Percentiles rank a stretch among this genome's conserved stretches.
Conservation (phyloP, 805 yeast genomes). For the Candida peoriensis region DNA sequence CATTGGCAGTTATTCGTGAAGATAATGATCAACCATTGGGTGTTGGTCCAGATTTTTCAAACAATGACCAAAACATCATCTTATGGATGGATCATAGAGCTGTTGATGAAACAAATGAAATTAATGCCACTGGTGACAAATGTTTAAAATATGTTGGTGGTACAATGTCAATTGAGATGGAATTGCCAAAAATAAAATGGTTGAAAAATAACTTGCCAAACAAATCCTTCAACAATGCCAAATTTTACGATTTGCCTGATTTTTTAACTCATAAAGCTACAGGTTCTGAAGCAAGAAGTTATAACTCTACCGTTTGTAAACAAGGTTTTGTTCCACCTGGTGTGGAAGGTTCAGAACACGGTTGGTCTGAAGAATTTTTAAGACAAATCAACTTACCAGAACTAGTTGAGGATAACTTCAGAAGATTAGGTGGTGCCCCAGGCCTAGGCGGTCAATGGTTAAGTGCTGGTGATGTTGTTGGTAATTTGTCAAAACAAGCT, state of each 20-base stretch:
- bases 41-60: slow-evolving; percentile 86
- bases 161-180: slow-evolving; percentile 97
- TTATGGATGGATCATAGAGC: slow-evolving; percentile 99
- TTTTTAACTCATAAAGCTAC: slow-evolving; percentile 90
- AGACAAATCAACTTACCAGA: slow-evolving; percentile 66
- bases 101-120: slow-evolving; percentile 66
- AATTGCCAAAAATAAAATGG: slow-evolving; percentile 96
- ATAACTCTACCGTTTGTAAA: slow-evolving; percentile 89
- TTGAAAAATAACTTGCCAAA: slow-evolving; percentile 76
- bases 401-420: slow-evolving; percentile 69
- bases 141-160: slow-evolving; percentile 93
- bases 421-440: slow-evolving; percentile 79
- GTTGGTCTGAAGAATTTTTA: slow-evolving; percentile 87
- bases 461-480: slow-evolving; percentile 88
- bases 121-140: slow-evolving; percentile 76
- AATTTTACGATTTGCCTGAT: slow-evolving; percentile 92
- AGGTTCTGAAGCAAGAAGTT: slow-evolving; percentile 79
- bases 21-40: slow-evolving; percentile 64
- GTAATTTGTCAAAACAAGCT: slow-evolving; percentile 57
- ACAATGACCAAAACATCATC: slow-evolving; percentile 73
- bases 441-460: slow-evolving; percentile 66
- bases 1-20: slow-evolving; percentile 76
- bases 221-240: slow-evolving; percentile 50
- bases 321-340: slow-evolving; percentile 94
- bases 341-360: slow-evolving; percentile 77